Evolutionary conservation across 1,139 yeast species (phyloP).

Genomic region (Wickerhamiella pararugosa): DNA sequence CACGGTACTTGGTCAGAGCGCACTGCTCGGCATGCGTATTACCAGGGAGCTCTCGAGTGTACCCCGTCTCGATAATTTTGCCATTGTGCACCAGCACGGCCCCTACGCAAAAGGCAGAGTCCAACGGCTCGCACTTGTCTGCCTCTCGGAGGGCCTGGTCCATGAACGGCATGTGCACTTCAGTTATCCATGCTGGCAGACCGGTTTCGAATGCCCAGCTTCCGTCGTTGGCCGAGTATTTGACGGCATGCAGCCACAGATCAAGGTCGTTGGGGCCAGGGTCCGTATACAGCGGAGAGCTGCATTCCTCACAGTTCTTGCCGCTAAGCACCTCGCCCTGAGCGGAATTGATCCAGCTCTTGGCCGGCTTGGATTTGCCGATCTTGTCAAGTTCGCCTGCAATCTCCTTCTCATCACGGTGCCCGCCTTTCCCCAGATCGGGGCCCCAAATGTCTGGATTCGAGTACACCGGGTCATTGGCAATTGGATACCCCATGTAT

Average conservation of each 20-base stretch:
- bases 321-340: slow-evolving; percentile 48
- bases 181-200: slow-evolving; percentile 78
- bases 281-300: slow-evolving; percentile 63
- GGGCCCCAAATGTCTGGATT: slow-evolving; percentile 61
- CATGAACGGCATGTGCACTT: slow-evolving; percentile 39
- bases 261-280: slow-evolving; percentile 80
- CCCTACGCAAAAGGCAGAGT: slow-evolving; percentile 87
- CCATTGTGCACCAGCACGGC: slow-evolving; percentile 66
- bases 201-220: slow-evolving; percentile 69
- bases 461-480: slow-evolving; percentile 82
- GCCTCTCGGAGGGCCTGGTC: slow-evolving; percentile 63
- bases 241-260: slow-evolving; percentile 80
- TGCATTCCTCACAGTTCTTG: slow-evolving; percentile 49
- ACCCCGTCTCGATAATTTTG: slow-evolving; percentile 59
- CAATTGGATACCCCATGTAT: slow-evolving; percentile 75
- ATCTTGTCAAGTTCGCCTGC: slow-evolving; percentile 38
- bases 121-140: slow-evolving; percentile 63
- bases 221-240: slow-evolving; percentile 32
- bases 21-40: slow-evolving; percentile 98
- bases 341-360: slow-evolving; percentile 36
- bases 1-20: slow-evolving; percentile 64
- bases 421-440: slow-evolving; percentile 37
- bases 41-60: slow-evolving; percentile 81
- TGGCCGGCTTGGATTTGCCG: slow-evolving; percentile 55
- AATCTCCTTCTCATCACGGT: slow-evolving; percentile 33